Evolutionary conservation across 495 filamentous ascomycete genomes (phyloP).

Genomic region (Xylaria longipes): DNA sequence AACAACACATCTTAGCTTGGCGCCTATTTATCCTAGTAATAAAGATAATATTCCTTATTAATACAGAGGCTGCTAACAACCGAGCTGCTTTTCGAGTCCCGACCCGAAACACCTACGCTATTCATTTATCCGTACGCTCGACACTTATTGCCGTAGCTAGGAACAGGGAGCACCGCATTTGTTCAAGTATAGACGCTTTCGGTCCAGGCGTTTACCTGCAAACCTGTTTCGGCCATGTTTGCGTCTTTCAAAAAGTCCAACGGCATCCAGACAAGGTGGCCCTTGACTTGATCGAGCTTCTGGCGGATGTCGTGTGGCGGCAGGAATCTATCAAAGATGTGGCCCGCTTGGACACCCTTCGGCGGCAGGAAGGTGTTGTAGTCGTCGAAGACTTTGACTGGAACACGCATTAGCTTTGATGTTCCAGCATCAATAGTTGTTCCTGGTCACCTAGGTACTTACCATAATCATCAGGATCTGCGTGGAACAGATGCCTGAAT

Average conservation of each 20-base stretch:
- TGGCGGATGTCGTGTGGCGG: conserved; percentile 70
- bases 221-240: conserved; percentile 87
- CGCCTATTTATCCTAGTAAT: neutral
- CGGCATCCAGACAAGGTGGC: conserved; percentile 96
- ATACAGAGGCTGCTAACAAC: neutral
- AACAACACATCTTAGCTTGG: neutral
- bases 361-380: conserved; percentile 80
- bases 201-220: conserved; percentile 57
- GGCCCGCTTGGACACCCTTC: conserved; percentile 75
- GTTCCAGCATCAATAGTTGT: neutral
- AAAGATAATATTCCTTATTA: neutral
- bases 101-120: neutral
- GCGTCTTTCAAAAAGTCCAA: conserved; percentile 84
- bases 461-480: conserved; percentile 89
- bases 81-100: neutral
- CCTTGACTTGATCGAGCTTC: conserved; percentile 80
- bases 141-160: neutral
- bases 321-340: conserved; percentile 80
- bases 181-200: conserved; percentile 55
- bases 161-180: neutral
- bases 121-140: neutral
- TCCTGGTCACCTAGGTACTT: conserved; percentile 26
- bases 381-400: conserved; percentile 84
- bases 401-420: neutral
- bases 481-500: conserved; percentile 89